Base-by-base conservation (phyloP, 2,329 filamentous ascomycete species). In the Elsinoe perseae region DNA sequence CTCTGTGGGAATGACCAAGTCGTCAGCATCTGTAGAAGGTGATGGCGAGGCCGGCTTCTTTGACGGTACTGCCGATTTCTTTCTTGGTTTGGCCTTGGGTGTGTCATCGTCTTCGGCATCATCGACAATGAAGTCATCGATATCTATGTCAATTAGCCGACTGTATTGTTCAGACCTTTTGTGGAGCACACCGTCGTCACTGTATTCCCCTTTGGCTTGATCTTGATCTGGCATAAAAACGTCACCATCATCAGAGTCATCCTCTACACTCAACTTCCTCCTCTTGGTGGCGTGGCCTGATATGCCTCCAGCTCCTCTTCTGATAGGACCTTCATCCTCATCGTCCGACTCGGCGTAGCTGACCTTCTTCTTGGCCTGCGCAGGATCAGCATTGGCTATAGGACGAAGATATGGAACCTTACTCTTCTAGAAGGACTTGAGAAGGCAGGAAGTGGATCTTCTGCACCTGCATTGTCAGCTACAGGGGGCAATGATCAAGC, bases 331-430 rank as follows among this genome's bases (percentile, higher is more conserved):
- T 50, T 89, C 86, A 10, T 89, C 86, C 54, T 79, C 76, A 16
- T 80, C 79, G 43, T 88, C 89, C 1, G 88, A 90, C 65, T 96
- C 91, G 61, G 86, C 85, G 69, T 97, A 97, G 68, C 80, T 93
- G 62, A 93, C 79, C 44, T 76, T 70, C 64, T 83, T 85, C 68
- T 81, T 84, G 10, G 75, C 77, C 78, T 83, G 12, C 23, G 14
- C 14, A 56, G 8, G 20, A 36, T 42, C 9, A 34, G 42, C 34
- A 55, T 30, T 4, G 1, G 5, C 25, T 16, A n/a, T 3, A 48
- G 40, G n/a, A 20, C 34, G 10, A 20, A 6, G 34, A 54, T 21
- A 7, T 7, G 7, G 5, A 32, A 1, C 18, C 20, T 8, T 23
- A 89, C 89, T 79, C 90, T 90, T 65, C 90, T 82, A 14, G 85